Percentiles rank a stretch among this genome's conserved stretches.
Conservation (phyloP, 2,329 filamentous ascomycete genomes). For the Fusarium concolor region DNA sequence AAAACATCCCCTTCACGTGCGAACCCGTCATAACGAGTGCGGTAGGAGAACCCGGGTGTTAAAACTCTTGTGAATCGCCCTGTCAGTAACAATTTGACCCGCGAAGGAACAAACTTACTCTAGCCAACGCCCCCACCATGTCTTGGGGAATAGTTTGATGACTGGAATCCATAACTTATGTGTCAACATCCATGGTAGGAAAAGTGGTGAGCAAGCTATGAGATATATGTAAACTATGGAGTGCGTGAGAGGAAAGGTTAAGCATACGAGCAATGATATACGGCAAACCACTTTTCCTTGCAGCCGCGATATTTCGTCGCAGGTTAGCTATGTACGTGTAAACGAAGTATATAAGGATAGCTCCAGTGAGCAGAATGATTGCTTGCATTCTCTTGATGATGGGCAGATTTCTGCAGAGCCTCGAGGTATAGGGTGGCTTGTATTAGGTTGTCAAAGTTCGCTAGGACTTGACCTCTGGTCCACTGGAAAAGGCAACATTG, state of each 20-base stretch:
- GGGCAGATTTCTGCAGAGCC: neutral
- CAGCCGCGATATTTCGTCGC: conserved; percentile 59
- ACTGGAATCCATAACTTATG: conserved; percentile 66
- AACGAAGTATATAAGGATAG: conserved; percentile 49
- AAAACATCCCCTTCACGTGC: conserved; percentile 71
- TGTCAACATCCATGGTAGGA: conserved; percentile 66
- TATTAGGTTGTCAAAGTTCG: neutral
- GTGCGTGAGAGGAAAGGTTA: neutral
- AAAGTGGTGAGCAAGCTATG: conserved; percentile 62
- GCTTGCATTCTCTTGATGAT: conserved; percentile 49
- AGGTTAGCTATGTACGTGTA: conserved; percentile 52
- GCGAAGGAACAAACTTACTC: conserved; percentile 59
- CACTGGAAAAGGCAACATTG: neutral
- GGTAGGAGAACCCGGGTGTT: conserved; percentile 70
- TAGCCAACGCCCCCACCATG: conserved; percentile 68
- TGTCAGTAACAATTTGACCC: conserved; percentile 18
- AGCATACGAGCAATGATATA: conserved; percentile 65
- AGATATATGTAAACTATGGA: neutral
- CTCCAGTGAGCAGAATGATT: conserved; percentile 50
- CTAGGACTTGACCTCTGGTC: neutral
- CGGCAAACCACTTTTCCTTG: conserved; percentile 63
- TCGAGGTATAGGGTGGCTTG: conserved; percentile 7
- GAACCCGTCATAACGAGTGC: conserved; percentile 68
- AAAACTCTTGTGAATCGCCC: conserved; percentile 57
- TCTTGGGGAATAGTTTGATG: conserved; percentile 65